phyloP scores from a whole-genome alignment of 2,329 filamentous ascomycete genomes.

The Graphiopsis chlorocephala region DNA sequence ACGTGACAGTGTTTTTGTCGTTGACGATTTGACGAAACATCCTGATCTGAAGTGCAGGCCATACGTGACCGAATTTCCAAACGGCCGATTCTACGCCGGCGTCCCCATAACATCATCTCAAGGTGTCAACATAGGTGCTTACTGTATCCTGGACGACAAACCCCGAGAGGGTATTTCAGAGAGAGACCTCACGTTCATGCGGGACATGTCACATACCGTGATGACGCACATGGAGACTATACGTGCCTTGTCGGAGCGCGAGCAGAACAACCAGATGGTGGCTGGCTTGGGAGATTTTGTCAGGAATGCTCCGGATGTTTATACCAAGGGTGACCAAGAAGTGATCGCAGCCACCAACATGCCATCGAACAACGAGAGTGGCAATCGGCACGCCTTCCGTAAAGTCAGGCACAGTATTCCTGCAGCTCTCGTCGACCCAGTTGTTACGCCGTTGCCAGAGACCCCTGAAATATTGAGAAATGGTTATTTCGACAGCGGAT shows the following conservation, averaged over 20 bases:
- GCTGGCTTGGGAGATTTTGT: background rate
- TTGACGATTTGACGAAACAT: conserved; percentile 31
- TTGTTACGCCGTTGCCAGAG: no score
- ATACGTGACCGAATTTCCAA: conserved; percentile 29
- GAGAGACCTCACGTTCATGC: conserved; percentile 54
- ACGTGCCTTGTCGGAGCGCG: background rate
- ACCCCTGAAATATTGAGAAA: no score
- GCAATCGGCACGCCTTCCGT: no score
- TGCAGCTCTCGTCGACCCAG: no score
- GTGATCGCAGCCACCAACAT: background rate
- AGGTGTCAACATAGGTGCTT: conserved; percentile 59
- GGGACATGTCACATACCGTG: conserved; percentile 55
- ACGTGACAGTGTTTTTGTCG: conserved; percentile 22
- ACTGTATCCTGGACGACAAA: conserved; percentile 58
- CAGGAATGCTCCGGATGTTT: background rate
- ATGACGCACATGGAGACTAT: conserved; percentile 60
- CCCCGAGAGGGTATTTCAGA: conserved; percentile 52
- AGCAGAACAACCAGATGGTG: background rate
- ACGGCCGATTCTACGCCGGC: conserved; percentile 53
- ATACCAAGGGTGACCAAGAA: background rate
- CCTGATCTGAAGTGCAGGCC: conserved; percentile 26
- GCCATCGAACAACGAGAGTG: background rate
- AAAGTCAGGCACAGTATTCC: no score
- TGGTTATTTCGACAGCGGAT: no score
- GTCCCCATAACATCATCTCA: conserved; percentile 60